phyloP scores from a whole-genome alignment of 257 asterid species.

The Plantago elongata region DNA sequence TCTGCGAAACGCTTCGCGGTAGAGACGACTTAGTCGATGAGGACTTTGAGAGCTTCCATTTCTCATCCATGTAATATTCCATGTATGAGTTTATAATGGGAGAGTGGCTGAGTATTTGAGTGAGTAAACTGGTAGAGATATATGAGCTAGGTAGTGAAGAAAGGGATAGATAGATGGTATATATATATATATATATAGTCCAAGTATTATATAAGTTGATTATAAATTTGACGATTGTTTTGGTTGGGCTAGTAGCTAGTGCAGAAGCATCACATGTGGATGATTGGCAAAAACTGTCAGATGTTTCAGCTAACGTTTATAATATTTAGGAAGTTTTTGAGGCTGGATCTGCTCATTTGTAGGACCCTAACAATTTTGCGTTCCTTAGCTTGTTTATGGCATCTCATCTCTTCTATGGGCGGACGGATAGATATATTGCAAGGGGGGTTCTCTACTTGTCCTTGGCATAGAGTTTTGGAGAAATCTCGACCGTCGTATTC shows the following conservation, averaged over 20 bases:
- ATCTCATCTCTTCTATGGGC: constrained; percentile 2
- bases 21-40: constrained; percentile 37
- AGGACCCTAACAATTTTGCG: constrained; percentile 28
- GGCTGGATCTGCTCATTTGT: constrained; percentile 31
- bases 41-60: constrained; percentile 46
- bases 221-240: constrained; percentile 51
- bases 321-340: constrained; percentile 21
- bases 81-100: constrained; percentile 19
- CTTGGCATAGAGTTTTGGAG: background rate
- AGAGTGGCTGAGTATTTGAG: background rate
- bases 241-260: background rate
- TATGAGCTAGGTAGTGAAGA: constrained; percentile 23
- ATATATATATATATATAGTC: constrained; percentile 54
- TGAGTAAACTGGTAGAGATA: too few relatives aligned
- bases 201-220: constrained; percentile 20
- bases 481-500: background rate
- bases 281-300: constrained; percentile 56
- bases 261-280: constrained; percentile 60
- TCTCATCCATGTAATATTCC: constrained; percentile 80
- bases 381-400: background rate
- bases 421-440: background rate
- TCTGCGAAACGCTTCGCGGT: constrained; percentile 49
- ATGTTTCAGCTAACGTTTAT: constrained; percentile 9
- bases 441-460: background rate
- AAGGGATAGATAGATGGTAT: constrained; percentile 26